Conservation (phyloP, 1,284 basidiomycete genomes). For the Rhodotorula sp. region DNA sequence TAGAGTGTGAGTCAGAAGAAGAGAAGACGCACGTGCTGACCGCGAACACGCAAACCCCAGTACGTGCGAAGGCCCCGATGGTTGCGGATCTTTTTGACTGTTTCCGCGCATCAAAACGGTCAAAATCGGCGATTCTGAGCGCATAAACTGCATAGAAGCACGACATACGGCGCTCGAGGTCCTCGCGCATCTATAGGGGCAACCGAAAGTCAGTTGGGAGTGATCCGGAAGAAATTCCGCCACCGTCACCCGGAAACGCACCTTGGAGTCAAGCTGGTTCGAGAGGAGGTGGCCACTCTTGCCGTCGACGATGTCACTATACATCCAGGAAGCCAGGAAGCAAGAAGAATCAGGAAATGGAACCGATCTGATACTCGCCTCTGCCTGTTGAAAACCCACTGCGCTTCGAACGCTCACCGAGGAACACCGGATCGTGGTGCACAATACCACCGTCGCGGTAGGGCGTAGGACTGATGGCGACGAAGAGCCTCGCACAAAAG, state of each 20-base stretch:
- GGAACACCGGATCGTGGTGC: too few relatives aligned
- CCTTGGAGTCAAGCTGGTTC: conserved; percentile 96
- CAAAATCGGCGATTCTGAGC: background rate
- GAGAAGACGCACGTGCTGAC: conserved; percentile 66
- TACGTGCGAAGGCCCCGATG: conserved; percentile 72
- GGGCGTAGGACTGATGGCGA: too few relatives aligned
- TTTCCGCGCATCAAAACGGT: background rate
- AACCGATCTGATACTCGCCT: too few relatives aligned
- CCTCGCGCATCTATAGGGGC: conserved; percentile 66
- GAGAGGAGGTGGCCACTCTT: conserved; percentile 93
- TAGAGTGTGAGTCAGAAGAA: background rate
- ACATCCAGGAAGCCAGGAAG: too few relatives aligned
- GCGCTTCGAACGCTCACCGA: too few relatives aligned
- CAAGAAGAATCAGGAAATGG: too few relatives aligned
- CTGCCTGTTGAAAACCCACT: conserved; percentile 98
- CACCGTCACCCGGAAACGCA: conserved; percentile 47
- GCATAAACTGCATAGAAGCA: background rate
- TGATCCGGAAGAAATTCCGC: too few relatives aligned
- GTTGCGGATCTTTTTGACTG: conserved; percentile 95
- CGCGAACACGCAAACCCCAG: conserved; percentile 57
- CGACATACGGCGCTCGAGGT: conserved; percentile 71
- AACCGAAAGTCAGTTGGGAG: background rate
- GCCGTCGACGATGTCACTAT: conserved; percentile 92
- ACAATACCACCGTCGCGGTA: too few relatives aligned
- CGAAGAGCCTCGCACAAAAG: too few relatives aligned